Conservation (phyloP, 345 rosid genomes). For the Viola odorata region DNA sequence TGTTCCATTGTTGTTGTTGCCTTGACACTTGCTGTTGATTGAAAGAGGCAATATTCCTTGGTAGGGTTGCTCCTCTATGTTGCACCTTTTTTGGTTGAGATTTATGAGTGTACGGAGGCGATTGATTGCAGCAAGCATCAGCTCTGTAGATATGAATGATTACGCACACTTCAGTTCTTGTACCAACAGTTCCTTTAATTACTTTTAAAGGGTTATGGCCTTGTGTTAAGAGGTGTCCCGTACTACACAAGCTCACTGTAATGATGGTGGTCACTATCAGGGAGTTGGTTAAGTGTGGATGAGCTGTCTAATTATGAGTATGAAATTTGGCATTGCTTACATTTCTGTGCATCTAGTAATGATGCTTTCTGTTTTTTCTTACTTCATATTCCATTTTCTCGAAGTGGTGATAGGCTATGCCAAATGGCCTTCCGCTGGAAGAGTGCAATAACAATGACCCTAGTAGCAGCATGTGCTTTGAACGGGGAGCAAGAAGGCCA, state of each 20-base stretch:
- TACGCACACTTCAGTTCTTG: slow-evolving; percentile 6
- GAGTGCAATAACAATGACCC: neutral
- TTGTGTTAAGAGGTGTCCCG: slow-evolving; percentile 6
- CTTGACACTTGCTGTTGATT: slow-evolving; percentile 12
- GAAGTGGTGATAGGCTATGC: neutral
- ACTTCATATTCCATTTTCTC: neutral
- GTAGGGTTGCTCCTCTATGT: slow-evolving; percentile 4
- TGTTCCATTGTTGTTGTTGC: slow-evolving; percentile 11
- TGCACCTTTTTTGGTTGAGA: neutral
- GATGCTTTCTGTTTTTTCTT: neutral
- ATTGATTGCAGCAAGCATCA: slow-evolving; percentile 9
- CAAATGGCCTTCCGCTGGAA: slow-evolving; percentile 1
- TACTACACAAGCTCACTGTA: slow-evolving; percentile 4
- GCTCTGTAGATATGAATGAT: slow-evolving; percentile 12
- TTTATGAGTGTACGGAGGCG: slow-evolving; percentile 14
- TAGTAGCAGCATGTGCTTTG: neutral
- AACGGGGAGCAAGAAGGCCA: neutral
- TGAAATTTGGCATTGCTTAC: too few species aligned
- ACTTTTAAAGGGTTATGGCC: neutral
- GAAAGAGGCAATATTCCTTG: slow-evolving; percentile 4
- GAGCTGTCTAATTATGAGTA: too few species aligned
- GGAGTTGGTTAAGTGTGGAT: too few species aligned
- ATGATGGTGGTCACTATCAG: slow-evolving; percentile 4
- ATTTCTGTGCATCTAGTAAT: too few species aligned
- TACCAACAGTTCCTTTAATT: neutral